These are phyloP conservation scores for Ogataea hybrid DNA, from an alignment of 1,139 yeast species.

Conservation along the genomic window DNA sequence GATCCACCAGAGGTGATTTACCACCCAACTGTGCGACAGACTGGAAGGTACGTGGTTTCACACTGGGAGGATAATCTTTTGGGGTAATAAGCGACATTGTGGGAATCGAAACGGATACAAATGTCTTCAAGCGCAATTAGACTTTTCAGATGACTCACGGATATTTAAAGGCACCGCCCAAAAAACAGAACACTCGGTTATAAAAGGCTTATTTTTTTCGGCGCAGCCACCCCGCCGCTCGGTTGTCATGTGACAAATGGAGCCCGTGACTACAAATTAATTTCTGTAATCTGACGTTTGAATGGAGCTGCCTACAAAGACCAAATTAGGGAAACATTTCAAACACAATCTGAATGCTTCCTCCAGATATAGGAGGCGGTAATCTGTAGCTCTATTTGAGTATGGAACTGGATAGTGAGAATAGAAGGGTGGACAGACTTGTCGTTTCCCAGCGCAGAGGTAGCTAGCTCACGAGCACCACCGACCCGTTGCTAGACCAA, in stretches of 20 bases:
- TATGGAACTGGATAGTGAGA: background rate
- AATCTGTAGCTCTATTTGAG: background rate
- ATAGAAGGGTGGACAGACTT: background rate
- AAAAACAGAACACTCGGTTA: no score
- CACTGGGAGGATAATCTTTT: no score
- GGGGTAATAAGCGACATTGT: no score
- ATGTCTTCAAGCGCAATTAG: no score
- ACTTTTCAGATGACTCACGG: no score
- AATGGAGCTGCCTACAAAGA: constrained; percentile 3
- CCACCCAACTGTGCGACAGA: no score
- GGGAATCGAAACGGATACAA: no score
- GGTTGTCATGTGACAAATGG: background rate
- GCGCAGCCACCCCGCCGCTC: constrained; percentile 1
- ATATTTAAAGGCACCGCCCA: no score
- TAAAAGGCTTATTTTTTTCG: no score
- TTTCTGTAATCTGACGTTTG: background rate
- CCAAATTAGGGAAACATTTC: background rate
- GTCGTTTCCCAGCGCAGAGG: background rate
- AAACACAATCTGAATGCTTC: background rate
- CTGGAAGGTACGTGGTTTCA: no score
- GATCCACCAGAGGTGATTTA: no score
- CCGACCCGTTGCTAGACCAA: constrained; percentile 37
- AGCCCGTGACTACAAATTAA: background rate
- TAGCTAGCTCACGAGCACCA: constrained; percentile 2
- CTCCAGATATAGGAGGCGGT: background rate